Percentiles rank a stretch among this genome's conserved stretches.
Evolutionary conservation across 139 green algal genomes (phyloP).

Genomic region (Tetradesmus lagerheimii): DNA sequence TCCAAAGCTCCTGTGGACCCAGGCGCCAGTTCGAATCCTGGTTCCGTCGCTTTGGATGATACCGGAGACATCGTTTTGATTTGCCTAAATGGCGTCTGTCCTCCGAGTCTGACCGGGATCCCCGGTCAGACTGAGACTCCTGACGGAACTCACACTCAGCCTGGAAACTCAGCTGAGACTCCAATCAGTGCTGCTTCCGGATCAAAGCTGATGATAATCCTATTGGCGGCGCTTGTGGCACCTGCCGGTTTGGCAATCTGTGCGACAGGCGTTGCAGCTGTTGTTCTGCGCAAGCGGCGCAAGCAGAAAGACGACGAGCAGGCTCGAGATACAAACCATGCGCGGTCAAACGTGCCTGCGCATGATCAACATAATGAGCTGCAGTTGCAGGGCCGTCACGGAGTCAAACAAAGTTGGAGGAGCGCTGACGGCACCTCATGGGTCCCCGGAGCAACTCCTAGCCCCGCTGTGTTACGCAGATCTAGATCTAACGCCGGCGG

Average conservation of each 20-base stretch:
- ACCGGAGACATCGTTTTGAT: background rate
- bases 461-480: background rate
- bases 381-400: background rate
- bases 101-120: no score
- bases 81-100: background rate
- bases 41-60: background rate
- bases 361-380: background rate
- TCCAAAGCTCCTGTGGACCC: background rate
- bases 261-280: background rate
- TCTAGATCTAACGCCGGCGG: background rate
- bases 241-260: slow-evolving; percentile 3
- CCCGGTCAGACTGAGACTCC: background rate
- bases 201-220: background rate
- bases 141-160: background rate
- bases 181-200: background rate
- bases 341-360: background rate
- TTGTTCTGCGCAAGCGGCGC: background rate
- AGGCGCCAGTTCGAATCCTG: background rate
- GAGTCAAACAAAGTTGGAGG: background rate
- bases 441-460: background rate
- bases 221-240: background rate
- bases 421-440: background rate
- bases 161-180: background rate
- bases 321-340: background rate
- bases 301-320: background rate